Evolutionary conservation across 148 eudicot genomes (phyloP).

Genomic region (Vaccinium myrtillus): DNA sequence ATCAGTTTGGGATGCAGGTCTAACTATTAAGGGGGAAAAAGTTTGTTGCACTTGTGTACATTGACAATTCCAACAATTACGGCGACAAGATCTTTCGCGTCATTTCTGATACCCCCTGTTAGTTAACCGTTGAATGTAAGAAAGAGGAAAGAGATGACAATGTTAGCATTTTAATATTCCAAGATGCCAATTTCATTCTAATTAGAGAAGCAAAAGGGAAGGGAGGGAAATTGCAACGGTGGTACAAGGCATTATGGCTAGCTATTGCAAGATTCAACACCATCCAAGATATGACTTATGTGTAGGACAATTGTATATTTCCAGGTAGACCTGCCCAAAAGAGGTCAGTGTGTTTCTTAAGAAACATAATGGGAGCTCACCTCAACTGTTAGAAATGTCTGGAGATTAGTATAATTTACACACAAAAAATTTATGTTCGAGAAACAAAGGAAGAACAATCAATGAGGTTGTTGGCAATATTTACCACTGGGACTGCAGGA

Average conservation of each 20-base stretch:
- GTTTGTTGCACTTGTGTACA: background rate
- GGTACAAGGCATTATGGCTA: background rate
- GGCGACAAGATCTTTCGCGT: background rate
- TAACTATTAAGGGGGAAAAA: background rate
- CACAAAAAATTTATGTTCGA: background rate
- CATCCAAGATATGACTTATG: background rate
- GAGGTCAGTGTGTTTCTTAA: background rate
- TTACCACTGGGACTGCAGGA: slow-evolving; percentile 45
- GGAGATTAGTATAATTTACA: background rate
- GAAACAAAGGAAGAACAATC: background rate
- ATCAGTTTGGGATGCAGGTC: background rate
- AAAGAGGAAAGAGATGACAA: background rate
- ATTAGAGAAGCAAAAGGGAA: background rate
- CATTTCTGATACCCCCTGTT: background rate
- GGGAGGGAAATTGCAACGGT: background rate
- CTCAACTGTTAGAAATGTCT: background rate
- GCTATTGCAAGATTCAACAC: background rate
- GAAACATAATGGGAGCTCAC: background rate
- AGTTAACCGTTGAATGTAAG: background rate
- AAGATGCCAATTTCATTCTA: background rate
- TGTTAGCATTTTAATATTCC: background rate
- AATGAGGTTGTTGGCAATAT: background rate
- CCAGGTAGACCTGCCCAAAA: background rate
- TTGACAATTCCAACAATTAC: background rate
- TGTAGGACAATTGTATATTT: background rate